These are phyloP conservation scores for Apiospora arundinis DNA, from an alignment of 2,329 filamentous ascomycete species.

Conservation along the genomic window DNA sequence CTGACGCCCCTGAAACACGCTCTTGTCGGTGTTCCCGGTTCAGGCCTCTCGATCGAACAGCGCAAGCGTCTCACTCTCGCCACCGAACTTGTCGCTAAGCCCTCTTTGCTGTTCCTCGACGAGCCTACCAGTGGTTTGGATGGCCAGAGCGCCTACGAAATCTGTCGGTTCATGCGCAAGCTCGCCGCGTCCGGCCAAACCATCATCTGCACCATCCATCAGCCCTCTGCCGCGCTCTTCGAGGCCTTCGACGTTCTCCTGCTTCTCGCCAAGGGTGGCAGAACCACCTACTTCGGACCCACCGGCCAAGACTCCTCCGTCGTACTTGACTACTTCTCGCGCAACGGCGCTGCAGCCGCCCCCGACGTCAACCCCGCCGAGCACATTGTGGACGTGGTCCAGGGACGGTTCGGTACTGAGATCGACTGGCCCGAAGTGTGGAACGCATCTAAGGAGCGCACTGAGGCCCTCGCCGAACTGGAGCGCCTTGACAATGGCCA, in stretches of 20 bases:
- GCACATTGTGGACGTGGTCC: slow-evolving; percentile 54
- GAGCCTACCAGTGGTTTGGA: slow-evolving; percentile 77
- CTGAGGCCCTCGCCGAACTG: slow-evolving; percentile 23
- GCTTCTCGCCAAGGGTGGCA: slow-evolving; percentile 70
- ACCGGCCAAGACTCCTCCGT: slow-evolving; percentile 66
- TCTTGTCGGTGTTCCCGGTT: slow-evolving; percentile 56
- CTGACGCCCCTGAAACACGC: slow-evolving; percentile 69
- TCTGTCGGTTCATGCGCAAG: slow-evolving; percentile 74
- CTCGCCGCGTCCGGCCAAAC: slow-evolving; percentile 68
- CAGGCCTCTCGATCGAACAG: slow-evolving; percentile 56
- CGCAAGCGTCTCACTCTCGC: slow-evolving; percentile 72
- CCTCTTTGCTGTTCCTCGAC: slow-evolving; percentile 72
- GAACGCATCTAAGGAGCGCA: slow-evolving; percentile 25
- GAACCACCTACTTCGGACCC: slow-evolving; percentile 75
- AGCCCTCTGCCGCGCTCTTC: slow-evolving; percentile 72
- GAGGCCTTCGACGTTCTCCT: slow-evolving; percentile 78
- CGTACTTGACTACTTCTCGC: slow-evolving; percentile 72
- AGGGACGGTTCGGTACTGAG: slow-evolving; percentile 52
- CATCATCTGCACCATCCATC: slow-evolving; percentile 77
- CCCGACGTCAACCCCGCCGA: slow-evolving; percentile 57
- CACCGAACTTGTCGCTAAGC: slow-evolving; percentile 73
- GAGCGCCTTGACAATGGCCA: slow-evolving; percentile 20
- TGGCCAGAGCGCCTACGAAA: slow-evolving; percentile 73
- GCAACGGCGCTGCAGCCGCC: slow-evolving; percentile 66
- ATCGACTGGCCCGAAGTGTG: slow-evolving; percentile 29